Evolutionary conservation across 78 protist species (phyloP), one percentile per base, ranked within the genome.

Genomic region (Dictyostelium citrinum): DNA sequence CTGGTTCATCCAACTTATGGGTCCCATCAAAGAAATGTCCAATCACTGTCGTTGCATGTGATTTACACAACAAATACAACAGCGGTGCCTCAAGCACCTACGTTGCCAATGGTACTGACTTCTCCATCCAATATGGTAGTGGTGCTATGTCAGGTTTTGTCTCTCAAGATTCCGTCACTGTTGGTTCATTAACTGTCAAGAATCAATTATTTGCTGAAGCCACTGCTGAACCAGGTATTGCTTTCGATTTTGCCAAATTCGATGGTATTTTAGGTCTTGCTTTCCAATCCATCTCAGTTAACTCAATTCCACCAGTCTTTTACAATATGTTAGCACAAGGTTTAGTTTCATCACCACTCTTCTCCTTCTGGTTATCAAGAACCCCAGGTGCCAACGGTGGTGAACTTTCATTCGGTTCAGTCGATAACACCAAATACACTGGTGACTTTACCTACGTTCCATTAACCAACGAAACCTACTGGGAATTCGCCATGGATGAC

Each of bases 1-100:
- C 99, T 8, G 99, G 99, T 64, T 95, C 98, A 67, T 96, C 99
- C 81, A 98, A 99, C 95, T 94, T 98, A 90, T 98, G 99, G 98
- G 58, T 95, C 29, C 96, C 96, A 83, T 95, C 96, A 24, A 77
- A 90, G 82, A 68, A 95, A 51, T 95, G 96, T 90, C 58, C 95
- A 90, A 81, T 72, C 78, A 83, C 84, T 24, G 90, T 90, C 4
- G 22, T 27, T 11, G 97, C 98, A 61, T 96, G 98, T 80, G 71
- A 77, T 83, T 51, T 95, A 37, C 98, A 98, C 95, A 64, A 22
- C 78, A 95, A 96, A 81, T 98, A 98, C 96, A 93, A 96, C 90
- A 31, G 95, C 41, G 9, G 90, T 33, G 17, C 16, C 58, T 97
- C 98, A 27, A 45, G 88, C 45, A 91, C 99, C 5, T 98, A 97